Evolutionary conservation across 1,284 basidiomycete genomes (phyloP).

Genomic region (Chalciporus piperatoides): DNA sequence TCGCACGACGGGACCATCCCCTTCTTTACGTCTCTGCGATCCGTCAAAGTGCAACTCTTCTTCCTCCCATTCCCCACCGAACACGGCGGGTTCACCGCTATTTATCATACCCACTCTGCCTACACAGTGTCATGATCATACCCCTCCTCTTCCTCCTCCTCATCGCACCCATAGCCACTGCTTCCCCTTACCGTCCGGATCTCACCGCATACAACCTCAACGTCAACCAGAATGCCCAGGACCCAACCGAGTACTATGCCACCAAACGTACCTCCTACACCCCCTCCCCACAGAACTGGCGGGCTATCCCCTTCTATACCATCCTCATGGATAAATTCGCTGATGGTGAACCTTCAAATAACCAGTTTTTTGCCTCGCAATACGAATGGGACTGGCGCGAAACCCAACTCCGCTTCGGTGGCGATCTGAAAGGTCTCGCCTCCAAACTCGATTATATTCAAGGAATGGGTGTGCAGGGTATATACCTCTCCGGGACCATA

Average conservation of each 20-base stretch:
- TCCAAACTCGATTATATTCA: constrained; percentile 81
- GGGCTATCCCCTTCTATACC: constrained; percentile 79
- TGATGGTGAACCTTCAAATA: constrained; percentile 86
- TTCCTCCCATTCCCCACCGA: constrained; percentile 6
- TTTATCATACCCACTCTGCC: not conserved
- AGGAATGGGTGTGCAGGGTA: constrained; percentile 78
- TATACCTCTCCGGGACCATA: constrained; percentile 88
- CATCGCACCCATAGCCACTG: constrained; percentile 27
- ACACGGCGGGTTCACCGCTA: not conserved
- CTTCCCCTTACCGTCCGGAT: constrained; percentile 74
- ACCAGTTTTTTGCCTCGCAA: constrained; percentile 78
- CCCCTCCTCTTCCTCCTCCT: constrained; percentile 19
- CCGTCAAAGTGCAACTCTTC: constrained; percentile 7
- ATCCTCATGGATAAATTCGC: constrained; percentile 89
- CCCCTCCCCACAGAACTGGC: constrained; percentile 82
- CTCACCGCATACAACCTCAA: constrained; percentile 83
- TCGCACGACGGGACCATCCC: not conserved
- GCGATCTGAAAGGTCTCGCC: constrained; percentile 76
- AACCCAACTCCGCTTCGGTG: constrained; percentile 83
- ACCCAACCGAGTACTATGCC: constrained; percentile 68
- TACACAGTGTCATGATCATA: constrained; percentile 22
- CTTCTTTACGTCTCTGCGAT: not conserved
- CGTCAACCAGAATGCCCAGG: constrained; percentile 69
- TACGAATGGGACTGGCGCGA: constrained; percentile 85
- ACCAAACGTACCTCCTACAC: constrained; percentile 67